These are phyloP conservation scores for Malus hybrid DNA, from an alignment of 331 rosid genomes.

Conservation along the genomic window DNA sequence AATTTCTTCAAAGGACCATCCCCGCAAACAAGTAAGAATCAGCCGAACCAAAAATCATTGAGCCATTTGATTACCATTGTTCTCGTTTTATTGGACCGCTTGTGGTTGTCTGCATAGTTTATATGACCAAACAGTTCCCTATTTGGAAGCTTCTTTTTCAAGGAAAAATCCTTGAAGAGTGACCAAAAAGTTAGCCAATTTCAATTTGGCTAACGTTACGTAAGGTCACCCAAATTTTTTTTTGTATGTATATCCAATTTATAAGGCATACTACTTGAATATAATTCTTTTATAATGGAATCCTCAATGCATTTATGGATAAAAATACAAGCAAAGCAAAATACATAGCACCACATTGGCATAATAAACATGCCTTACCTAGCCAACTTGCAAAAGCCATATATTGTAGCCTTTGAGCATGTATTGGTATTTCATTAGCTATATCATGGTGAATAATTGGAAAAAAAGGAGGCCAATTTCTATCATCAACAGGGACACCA, in stretches of 20 bases:
- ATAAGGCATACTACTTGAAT: background rate
- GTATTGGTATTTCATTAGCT: slow-evolving; percentile 89
- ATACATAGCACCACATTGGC: slow-evolving; percentile 7
- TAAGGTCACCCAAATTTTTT: background rate
- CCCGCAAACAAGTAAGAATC: background rate
- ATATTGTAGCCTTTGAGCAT: slow-evolving; percentile 93
- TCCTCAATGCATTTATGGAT: background rate
- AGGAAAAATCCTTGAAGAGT: background rate
- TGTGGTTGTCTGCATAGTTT: background rate
- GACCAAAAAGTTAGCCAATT: background rate
- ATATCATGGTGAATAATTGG: slow-evolving; percentile 98
- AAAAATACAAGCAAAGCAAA: background rate
- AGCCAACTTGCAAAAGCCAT: slow-evolving; percentile 98
- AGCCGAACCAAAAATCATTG: background rate
- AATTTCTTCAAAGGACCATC: background rate
- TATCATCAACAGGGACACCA: slow-evolving; percentile 68
- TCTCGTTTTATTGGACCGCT: background rate
- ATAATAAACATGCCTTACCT: slow-evolving; percentile 42
- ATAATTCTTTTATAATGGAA: background rate
- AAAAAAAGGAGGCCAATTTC: slow-evolving; percentile 95
- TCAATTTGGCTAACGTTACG: background rate
- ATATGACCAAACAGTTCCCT: background rate
- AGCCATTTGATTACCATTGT: background rate
- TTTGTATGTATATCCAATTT: background rate
- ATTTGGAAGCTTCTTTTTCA: background rate